A percentile compares a stretch with the other conserved stretches of the same genome.
These are phyloP conservation scores for Trichoderma parareesei DNA, from an alignment of 495 filamentous ascomycete genomes.

Conservation along the genomic window DNA sequence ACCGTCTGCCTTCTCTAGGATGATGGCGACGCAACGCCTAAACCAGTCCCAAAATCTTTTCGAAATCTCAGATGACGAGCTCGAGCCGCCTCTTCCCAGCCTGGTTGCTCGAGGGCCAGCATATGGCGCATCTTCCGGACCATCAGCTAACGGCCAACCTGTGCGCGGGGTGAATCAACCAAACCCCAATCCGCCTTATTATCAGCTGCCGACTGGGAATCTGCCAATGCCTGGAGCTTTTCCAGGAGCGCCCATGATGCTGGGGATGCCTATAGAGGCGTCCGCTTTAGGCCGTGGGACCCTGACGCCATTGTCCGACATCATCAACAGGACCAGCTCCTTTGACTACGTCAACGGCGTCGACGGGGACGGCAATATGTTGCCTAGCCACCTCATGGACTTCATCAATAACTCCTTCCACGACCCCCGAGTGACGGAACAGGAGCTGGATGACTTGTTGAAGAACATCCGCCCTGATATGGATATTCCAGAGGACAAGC, in stretches of 20 bases:
- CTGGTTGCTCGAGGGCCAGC: too few relatives aligned
- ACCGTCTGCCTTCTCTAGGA: neutral
- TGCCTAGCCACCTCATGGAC: slow-evolving; percentile 20
- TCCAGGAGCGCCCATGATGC: neutral
- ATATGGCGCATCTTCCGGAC: neutral
- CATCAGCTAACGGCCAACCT: neutral
- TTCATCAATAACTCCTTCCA: slow-evolving; percentile 34
- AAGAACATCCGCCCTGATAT: slow-evolving; percentile 68
- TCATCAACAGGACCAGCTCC: slow-evolving; percentile 18
- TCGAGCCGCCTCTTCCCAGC: neutral
- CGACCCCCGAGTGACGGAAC: slow-evolving; percentile 50
- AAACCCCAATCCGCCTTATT: neutral
- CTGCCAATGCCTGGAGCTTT: neutral
- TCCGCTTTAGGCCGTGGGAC: neutral
- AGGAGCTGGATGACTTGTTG: slow-evolving; percentile 61
- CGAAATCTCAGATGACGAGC: neutral
- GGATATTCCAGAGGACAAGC: slow-evolving; percentile 54
- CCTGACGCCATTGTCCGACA: slow-evolving; percentile 14
- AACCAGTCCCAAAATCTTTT: neutral
- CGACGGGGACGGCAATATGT: slow-evolving; percentile 21
- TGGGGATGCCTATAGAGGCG: neutral
- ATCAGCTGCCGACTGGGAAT: neutral
- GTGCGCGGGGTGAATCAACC: neutral
- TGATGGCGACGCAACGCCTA: neutral
- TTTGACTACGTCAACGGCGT: slow-evolving; percentile 20